phyloP scores from a whole-genome alignment of 2,329 filamentous ascomycete species.

The Fusarium ramigenum region DNA sequence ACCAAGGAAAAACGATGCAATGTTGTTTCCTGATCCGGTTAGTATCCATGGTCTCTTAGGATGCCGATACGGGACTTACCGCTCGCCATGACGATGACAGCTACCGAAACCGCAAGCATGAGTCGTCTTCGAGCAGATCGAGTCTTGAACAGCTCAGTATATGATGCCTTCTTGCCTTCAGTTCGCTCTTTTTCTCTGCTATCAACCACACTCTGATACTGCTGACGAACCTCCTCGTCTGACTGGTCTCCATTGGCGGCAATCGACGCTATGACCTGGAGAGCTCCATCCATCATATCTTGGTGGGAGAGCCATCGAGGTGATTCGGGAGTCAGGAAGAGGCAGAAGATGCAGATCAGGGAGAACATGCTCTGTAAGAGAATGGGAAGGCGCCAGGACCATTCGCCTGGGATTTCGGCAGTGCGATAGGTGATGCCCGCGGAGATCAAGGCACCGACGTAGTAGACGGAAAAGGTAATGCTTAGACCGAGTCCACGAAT shows the following conservation, averaged over 20 bases:
- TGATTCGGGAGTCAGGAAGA: neutral
- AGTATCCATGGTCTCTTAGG: fast-evolving
- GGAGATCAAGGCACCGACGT: neutral
- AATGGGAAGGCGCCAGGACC: neutral
- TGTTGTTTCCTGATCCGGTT: neutral
- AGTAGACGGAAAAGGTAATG: neutral
- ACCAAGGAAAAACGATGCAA: neutral
- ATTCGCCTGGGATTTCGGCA: neutral
- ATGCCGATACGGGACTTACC: neutral
- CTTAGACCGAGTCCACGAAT: neutral
- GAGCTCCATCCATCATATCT: neutral
- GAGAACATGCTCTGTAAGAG: neutral
- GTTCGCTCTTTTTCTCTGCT: neutral
- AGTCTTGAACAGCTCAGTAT: neutral
- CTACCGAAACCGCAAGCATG: neutral
- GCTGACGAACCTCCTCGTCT: neutral
- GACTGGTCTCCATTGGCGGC: neutral
- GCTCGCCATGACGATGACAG: neutral
- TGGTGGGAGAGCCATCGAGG: neutral
- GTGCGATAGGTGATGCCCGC: neutral
- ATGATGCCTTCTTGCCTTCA: neutral
- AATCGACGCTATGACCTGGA: neutral
- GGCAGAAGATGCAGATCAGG: neutral
- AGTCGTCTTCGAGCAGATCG: neutral
- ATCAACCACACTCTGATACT: neutral